phyloP scores from a whole-genome alignment of 2,329 filamentous ascomycete species.

The Penicillium sp. region DNA sequence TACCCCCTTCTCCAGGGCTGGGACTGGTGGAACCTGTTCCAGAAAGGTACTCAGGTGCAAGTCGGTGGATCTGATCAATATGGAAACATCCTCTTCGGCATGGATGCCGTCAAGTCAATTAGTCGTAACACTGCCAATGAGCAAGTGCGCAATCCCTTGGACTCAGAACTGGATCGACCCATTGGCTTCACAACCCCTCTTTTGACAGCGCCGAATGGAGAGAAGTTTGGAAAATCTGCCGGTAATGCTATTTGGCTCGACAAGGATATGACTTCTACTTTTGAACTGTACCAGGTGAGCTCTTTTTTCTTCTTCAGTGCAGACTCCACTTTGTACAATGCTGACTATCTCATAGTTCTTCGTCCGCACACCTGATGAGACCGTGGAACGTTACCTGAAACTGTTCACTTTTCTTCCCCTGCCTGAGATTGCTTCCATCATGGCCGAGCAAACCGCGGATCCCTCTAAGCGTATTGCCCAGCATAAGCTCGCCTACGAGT shows the following conservation, averaged over 20 bases:
- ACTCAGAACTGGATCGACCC: conserved; percentile 54
- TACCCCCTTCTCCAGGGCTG: conserved; percentile 94
- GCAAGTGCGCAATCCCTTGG: conserved; percentile 42
- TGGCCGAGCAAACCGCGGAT: conserved; percentile 69
- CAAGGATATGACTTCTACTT: conserved; percentile 74
- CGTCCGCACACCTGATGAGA: conserved; percentile 76
- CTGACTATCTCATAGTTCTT: conserved; percentile 68
- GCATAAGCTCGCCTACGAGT: conserved; percentile 79
- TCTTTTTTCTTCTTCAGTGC: background rate
- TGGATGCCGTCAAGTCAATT: conserved; percentile 80
- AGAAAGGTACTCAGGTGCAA: conserved; percentile 75
- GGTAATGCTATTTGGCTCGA: conserved; percentile 96
- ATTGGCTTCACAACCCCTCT: conserved; percentile 91
- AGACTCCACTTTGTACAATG: background rate
- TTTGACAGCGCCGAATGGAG: conserved; percentile 79
- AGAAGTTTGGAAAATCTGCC: conserved; percentile 92
- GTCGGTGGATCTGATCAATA: conserved; percentile 96
- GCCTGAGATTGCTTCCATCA: conserved; percentile 66
- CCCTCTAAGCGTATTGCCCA: conserved; percentile 78
- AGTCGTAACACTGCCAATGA: conserved; percentile 52
- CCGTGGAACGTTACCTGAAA: conserved; percentile 80
- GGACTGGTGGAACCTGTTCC: conserved; percentile 93
- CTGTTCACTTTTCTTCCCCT: conserved; percentile 88
- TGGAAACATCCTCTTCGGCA: conserved; percentile 90
- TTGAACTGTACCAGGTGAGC: conserved; percentile 77